Conservation (phyloP, 176 grass and related monocot genomes). For the Miscanthus lutarioriparius region DNA sequence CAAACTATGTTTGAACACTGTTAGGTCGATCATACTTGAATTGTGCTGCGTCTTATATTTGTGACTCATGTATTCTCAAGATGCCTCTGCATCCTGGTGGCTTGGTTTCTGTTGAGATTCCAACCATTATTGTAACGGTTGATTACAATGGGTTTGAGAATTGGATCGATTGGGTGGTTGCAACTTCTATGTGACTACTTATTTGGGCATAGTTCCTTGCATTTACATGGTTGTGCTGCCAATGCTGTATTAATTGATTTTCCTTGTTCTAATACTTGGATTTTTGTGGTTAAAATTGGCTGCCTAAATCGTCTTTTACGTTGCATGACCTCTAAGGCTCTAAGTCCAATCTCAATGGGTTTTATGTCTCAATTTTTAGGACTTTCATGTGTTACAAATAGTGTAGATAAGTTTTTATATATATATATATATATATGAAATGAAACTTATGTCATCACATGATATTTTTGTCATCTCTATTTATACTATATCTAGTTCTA, state of each 20-base stretch:
- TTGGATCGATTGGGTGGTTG: neutral
- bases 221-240: neutral
- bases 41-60: constrained; percentile 25
- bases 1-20: constrained; percentile 33
- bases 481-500: no score
- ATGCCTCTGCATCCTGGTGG: constrained; percentile 15
- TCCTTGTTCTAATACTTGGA: neutral
- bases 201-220: neutral
- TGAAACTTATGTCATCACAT: no score
- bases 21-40: constrained; percentile 9
- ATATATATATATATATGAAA: no score
- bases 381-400: no score
- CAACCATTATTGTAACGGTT: neutral
- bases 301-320: no score
- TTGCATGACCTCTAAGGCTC: no score
- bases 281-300: neutral
- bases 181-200: neutral
- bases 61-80: constrained; percentile 38
- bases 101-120: constrained; percentile 8
- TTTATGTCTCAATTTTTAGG: no score
- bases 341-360: no score
- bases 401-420: no score
- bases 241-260: neutral
- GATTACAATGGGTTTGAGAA: constrained; percentile 24
- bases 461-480: no score